Conservation (phyloP, 352 stramenopile species). For the Phytopythium sindhum region DNA sequence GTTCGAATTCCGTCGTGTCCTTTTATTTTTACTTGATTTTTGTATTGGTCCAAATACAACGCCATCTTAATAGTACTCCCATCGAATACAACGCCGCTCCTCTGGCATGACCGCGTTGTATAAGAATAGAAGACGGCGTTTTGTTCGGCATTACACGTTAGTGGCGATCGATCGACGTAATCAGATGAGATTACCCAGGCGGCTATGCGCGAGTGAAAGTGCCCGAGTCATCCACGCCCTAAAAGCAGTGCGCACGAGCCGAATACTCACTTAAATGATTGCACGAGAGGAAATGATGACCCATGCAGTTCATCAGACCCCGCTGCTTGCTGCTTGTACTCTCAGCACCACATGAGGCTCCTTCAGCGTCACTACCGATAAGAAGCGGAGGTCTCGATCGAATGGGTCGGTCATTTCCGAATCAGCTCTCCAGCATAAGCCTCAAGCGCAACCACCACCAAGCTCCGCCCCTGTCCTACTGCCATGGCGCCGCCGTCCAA, state of each 20-base stretch:
- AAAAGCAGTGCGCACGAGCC: background rate
- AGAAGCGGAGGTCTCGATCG: background rate
- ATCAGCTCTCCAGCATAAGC: background rate
- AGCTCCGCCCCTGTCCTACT: background rate
- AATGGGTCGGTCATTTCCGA: background rate
- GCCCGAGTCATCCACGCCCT: background rate
- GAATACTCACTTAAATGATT: background rate
- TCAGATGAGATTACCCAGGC: conserved; percentile 1
- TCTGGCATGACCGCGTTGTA: too few relatives aligned
- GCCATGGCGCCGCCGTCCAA: conserved; percentile 1
- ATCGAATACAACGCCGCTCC: too few relatives aligned
- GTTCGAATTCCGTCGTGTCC: too few relatives aligned
- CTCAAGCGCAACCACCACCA: background rate
- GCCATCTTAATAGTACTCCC: too few relatives aligned
- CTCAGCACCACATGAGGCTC: background rate
- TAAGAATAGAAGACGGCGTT: too few relatives aligned
- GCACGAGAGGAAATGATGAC: background rate
- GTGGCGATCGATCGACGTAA: too few relatives aligned
- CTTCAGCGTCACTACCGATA: background rate
- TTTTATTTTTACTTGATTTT: too few relatives aligned
- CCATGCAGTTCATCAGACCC: background rate
- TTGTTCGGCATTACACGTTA: too few relatives aligned
- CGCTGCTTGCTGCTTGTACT: too few relatives aligned
- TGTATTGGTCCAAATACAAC: too few relatives aligned
- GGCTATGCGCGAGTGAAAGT: background rate